A percentile compares a stretch with the other conserved stretches of the same genome.
Conservation (phyloP, 148 eudicot species). For the Nepenthes mirabilis region DNA sequence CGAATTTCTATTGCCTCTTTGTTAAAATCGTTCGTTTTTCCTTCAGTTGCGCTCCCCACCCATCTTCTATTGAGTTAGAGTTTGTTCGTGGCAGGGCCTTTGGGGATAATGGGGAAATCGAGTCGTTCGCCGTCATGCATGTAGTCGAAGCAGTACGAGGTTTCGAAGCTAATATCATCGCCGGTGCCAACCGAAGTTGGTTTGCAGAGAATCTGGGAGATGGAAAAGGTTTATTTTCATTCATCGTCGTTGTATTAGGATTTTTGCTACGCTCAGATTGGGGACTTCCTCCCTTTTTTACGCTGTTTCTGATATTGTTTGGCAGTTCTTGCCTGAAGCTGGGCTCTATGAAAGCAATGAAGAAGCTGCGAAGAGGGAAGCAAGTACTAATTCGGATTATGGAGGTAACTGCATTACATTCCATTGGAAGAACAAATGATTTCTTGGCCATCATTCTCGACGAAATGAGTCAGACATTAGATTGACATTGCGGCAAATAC, state of each 20-base stretch:
- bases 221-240: slow-evolving; percentile 36
- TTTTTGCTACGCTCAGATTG: background rate
- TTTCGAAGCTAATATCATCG: slow-evolving; percentile 46
- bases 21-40: too few species aligned
- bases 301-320: background rate
- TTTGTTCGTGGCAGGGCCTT: too few species aligned
- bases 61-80: too few species aligned
- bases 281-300: background rate
- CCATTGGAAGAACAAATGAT: too few species aligned
- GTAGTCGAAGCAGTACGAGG: slow-evolving; percentile 32
- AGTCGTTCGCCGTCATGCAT: too few species aligned
- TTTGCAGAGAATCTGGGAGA: slow-evolving; percentile 26
- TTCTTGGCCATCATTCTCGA: too few species aligned
- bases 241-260: background rate
- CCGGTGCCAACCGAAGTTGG: slow-evolving; percentile 49
- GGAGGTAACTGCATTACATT: slow-evolving; percentile 25
- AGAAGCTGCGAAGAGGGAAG: slow-evolving; percentile 48
- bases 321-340: slow-evolving; percentile 53
- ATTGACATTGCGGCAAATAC: too few species aligned
- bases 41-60: too few species aligned
- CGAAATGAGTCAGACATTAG: too few species aligned
- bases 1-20: too few species aligned
- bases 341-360: slow-evolving; percentile 62
- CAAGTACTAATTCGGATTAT: slow-evolving; percentile 53
- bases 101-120: too few species aligned